A percentile compares a stretch with the other conserved stretches of the same genome.
Conservation (phyloP, 1,284 basidiomycete genomes). For the Cutaneotrichosporon spelunceum region DNA sequence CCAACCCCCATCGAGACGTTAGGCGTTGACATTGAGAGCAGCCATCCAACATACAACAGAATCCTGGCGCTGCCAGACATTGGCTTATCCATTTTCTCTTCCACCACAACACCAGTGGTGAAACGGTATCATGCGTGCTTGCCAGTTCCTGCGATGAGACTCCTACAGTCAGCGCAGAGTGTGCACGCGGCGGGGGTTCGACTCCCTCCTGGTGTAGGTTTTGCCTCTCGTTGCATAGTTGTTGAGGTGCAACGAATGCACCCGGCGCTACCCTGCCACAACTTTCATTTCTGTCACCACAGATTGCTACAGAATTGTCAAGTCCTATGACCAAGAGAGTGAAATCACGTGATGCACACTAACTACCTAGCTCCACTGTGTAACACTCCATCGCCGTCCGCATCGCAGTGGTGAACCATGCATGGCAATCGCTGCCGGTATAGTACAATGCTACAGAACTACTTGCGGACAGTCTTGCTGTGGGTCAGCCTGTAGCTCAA, state of each 20-base stretch:
- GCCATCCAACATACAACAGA: neutral
- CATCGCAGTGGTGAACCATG: constrained; percentile 20
- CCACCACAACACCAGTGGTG: neutral
- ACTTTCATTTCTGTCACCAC: neutral
- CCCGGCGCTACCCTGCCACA: too few species aligned
- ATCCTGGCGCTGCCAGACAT: neutral
- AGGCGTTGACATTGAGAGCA: neutral
- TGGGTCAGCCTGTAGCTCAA: neutral
- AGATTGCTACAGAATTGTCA: neutral
- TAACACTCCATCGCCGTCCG: neutral
- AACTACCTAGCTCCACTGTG: constrained; percentile 27
- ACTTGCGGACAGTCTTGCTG: constrained; percentile 32
- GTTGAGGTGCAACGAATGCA: neutral
- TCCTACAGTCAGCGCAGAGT: neutral
- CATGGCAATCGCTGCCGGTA: constrained; percentile 17
- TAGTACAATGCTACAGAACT: constrained; percentile 20
- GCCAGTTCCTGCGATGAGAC: neutral
- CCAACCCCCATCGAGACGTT: neutral
- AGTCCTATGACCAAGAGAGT: too few species aligned
- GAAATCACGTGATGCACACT: neutral
- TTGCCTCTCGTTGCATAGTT: neutral
- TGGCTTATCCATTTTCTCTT: neutral
- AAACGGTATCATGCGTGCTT: neutral
- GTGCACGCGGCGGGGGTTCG: neutral
- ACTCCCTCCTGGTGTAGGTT: constrained; percentile 1